Percentiles rank a stretch among this genome's conserved stretches.
These are phyloP conservation scores for Stagonosporopsis vannaccii DNA, from an alignment of 2,329 filamentous ascomycete genomes.

Conservation along the genomic window DNA sequence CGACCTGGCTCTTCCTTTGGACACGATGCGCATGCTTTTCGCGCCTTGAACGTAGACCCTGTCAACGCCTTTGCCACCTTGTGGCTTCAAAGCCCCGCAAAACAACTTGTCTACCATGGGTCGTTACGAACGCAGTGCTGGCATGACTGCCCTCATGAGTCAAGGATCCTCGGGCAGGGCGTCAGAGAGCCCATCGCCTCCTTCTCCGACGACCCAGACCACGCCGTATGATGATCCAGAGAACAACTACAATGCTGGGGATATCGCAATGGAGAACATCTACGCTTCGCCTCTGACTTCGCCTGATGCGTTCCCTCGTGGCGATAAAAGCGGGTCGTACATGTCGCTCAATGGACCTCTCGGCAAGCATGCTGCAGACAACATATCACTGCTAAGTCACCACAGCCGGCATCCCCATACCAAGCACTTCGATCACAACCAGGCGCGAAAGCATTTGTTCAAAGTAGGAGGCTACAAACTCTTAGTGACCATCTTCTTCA, in stretches of 20 bases:
- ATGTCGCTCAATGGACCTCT: constrained; percentile 26
- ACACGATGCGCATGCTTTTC: not conserved
- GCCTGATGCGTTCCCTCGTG: constrained; percentile 18
- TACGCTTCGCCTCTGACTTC: constrained; percentile 30
- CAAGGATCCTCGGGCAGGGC: constrained; percentile 6
- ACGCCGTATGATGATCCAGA: constrained; percentile 23
- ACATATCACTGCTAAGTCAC: constrained; percentile 23
- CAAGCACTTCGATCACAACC: constrained; percentile 44
- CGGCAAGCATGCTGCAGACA: constrained; percentile 29
- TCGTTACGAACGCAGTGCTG: constrained; percentile 9
- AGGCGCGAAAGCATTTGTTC: constrained; percentile 38
- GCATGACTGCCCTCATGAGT: constrained; percentile 5
- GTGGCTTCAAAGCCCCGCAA: not conserved
- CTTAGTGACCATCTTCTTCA: constrained; percentile 40
- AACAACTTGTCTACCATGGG: not conserved
- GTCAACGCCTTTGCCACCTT: not conserved
- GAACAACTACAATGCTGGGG: constrained; percentile 26
- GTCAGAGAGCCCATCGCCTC: constrained; percentile 2
- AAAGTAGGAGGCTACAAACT: constrained; percentile 37
- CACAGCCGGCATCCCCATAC: constrained; percentile 21
- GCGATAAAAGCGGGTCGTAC: constrained; percentile 29
- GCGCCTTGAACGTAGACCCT: not conserved
- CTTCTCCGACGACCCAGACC: constrained; percentile 19
- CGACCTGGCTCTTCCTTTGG: not conserved
- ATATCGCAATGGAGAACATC: constrained; percentile 34